Evolutionary conservation across 805 yeast genomes (phyloP), one percentile per base, ranked within the genome.

Genomic region (Lipomyces starkeyi): DNA sequence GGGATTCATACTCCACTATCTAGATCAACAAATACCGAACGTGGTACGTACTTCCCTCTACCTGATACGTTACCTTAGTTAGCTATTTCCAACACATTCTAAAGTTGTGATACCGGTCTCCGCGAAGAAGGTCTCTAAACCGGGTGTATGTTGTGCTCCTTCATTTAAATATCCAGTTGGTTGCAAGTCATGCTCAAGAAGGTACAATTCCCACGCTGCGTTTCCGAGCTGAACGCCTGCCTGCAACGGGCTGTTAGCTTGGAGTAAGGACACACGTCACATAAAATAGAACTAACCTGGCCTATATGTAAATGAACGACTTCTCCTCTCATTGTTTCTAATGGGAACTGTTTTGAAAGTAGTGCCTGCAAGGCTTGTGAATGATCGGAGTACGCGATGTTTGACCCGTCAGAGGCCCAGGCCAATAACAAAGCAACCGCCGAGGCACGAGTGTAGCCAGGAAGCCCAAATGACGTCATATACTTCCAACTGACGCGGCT

Each of bases 151-250:
- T 54, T 67, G 69, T 69, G 75, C 72, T 73, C 78, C 78, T 55
- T 76, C 78, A 47, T 77, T 71, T 73, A 90, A 84, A 80, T 88
- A 93, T 69, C 99, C 99, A 80, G 95, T 98, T 63, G 97, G 97
- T 73, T 90, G 88, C 75, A 94, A 95, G 67, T 98, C 99, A 80
- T 94, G 99, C 81, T 94, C 99, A 77, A 91, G 88, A 73, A 98
- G 92, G 83, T 94, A 94, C 73, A 94, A 80, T 80, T 94, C 98
- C 99, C 99, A 94, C 82, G 99, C 95, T 65, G 98, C 92, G 83
- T 95, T 94, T 83, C 98, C 99, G 77, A 94, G 95, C 84, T 94
- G 99, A 83, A 98, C 92, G 85, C 99, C 99, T 74, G 99, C 99
- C 83, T 67, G 17, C 13, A 29, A 37, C 54, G 4, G 37, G 14